phyloP scores from a whole-genome alignment of 345 rosid species.

The Excoecaria agallocha region DNA sequence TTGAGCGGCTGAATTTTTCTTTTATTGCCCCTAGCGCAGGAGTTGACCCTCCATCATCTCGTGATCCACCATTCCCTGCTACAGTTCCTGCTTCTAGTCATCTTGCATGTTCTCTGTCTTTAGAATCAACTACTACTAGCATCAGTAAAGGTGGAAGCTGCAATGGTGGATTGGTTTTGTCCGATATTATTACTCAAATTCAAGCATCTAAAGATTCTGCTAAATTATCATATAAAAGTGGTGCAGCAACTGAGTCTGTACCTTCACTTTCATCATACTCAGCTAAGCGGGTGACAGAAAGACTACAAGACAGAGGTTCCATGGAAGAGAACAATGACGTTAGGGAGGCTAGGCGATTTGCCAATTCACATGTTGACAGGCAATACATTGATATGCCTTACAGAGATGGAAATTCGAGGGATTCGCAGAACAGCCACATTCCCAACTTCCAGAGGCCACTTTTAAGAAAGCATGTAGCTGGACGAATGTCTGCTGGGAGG shows the following conservation, averaged over 20 bases:
- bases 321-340: slow-evolving; percentile 60
- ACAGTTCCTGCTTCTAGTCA: slow-evolving; percentile 67
- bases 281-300: slow-evolving; percentile 66
- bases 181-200: slow-evolving; percentile 85
- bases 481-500: slow-evolving; percentile 81
- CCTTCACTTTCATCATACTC: slow-evolving; percentile 61
- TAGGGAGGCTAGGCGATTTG: slow-evolving; percentile 65
- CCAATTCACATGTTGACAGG: slow-evolving; percentile 57
- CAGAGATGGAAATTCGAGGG: slow-evolving; percentile 60
- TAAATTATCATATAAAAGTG: slow-evolving; percentile 57
- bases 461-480: slow-evolving; percentile 73
- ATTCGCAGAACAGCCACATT: slow-evolving; percentile 66
- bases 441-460: slow-evolving; percentile 99
- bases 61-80: slow-evolving; percentile 87
- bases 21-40: slow-evolving; percentile 88
- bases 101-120: slow-evolving; percentile 43
- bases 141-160: slow-evolving; percentile 56
- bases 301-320: slow-evolving; percentile 60
- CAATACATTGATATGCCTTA: slow-evolving; percentile 62
- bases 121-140: slow-evolving; percentile 53
- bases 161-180: slow-evolving; percentile 80
- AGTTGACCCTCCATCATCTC: slow-evolving; percentile 99
- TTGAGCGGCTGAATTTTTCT: slow-evolving; percentile 58
- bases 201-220: slow-evolving; percentile 94
- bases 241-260: slow-evolving; percentile 55